A percentile compares a stretch with the other conserved stretches of the same genome.
These are phyloP conservation scores for Yamadazyma epiphylla DNA, from an alignment of 1,139 yeast species.

Conservation along the genomic window DNA sequence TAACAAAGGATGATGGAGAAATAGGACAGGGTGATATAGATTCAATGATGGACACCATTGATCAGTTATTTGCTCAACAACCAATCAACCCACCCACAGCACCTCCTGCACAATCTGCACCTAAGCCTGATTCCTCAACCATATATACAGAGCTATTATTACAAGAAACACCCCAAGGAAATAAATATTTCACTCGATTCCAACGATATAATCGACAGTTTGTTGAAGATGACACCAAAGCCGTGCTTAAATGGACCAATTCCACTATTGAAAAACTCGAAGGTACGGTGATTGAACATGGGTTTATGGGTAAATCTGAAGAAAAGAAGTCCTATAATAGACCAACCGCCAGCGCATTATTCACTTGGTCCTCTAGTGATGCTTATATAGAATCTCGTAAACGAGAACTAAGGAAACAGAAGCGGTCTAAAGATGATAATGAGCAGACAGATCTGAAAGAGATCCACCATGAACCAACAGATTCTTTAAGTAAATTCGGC, in stretches of 20 bases:
- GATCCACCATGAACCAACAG: slow-evolving; percentile 3
- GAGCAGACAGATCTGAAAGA: slow-evolving; percentile 6
- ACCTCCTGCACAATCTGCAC: too few species aligned
- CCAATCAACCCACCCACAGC: too few species aligned
- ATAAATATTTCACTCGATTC: slow-evolving; percentile 27
- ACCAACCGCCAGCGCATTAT: slow-evolving; percentile 30
- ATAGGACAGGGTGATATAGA: too few species aligned
- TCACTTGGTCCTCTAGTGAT: slow-evolving; percentile 45
- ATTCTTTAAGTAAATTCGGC: slow-evolving; percentile 3
- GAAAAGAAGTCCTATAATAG: slow-evolving; percentile 6
- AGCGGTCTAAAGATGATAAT: slow-evolving; percentile 1
- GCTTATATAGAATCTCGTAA: slow-evolving; percentile 33
- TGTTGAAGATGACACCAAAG: slow-evolving; percentile 15
- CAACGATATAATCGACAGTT: slow-evolving; percentile 38
- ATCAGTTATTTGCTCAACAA: too few species aligned
- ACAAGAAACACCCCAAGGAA: slow-evolving; percentile 28
- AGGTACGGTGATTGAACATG: slow-evolving; percentile 24
- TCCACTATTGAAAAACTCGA: slow-evolving; percentile 28
- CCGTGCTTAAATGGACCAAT: slow-evolving; percentile 32
- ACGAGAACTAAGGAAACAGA: slow-evolving; percentile 18
- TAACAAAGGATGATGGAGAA: not conserved
- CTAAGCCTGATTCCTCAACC: too few species aligned
- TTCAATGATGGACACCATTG: too few species aligned
- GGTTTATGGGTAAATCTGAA: slow-evolving; percentile 16
- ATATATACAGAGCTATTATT: slow-evolving; percentile 37